Conservation (phyloP, 805 yeast genomes). For the Isabelozyma rhagii region DNA sequence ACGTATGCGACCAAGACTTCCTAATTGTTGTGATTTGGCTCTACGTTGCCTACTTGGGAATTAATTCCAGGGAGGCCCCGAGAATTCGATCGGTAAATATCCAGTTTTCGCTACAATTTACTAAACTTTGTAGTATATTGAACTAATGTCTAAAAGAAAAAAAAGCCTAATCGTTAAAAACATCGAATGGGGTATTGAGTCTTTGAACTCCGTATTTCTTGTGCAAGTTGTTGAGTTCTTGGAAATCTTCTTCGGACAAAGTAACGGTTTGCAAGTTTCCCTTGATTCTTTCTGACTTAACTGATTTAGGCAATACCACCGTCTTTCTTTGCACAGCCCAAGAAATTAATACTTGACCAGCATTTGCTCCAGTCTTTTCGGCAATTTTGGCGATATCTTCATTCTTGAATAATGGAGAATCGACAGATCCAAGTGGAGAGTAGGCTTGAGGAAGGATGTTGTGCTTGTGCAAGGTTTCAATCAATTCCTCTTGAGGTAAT, state of each 20-base stretch:
- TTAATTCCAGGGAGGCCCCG: too few relatives aligned
- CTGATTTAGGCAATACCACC: conserved; percentile 39
- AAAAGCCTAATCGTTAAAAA: background rate
- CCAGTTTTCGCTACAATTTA: too few relatives aligned
- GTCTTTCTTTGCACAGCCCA: conserved; percentile 41
- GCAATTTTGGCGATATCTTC: conserved; percentile 24
- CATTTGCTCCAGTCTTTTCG: conserved; percentile 24
- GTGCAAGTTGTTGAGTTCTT: conserved; percentile 26
- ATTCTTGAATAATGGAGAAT: conserved; percentile 35
- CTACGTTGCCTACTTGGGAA: too few relatives aligned
- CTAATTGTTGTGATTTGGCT: too few relatives aligned
- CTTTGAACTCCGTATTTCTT: conserved; percentile 24
- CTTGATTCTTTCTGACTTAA: conserved; percentile 32
- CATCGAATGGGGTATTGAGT: background rate
- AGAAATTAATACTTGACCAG: conserved; percentile 35
- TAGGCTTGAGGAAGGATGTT: conserved; percentile 23
- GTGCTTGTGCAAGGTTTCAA: conserved; percentile 49
- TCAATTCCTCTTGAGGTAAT: conserved; percentile 58
- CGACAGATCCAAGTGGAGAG: conserved; percentile 32
- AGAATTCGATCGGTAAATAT: too few relatives aligned
- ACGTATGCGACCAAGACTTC: too few relatives aligned
- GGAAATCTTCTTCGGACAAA: conserved; percentile 36
- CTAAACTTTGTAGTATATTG: too few relatives aligned
- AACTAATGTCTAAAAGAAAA: too few relatives aligned
- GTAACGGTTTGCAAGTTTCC: conserved; percentile 34